Evolutionary conservation across 306 rosid genomes (phyloP), one percentile per base, ranked within the genome.

Genomic region (Astragalus membranaceus): DNA sequence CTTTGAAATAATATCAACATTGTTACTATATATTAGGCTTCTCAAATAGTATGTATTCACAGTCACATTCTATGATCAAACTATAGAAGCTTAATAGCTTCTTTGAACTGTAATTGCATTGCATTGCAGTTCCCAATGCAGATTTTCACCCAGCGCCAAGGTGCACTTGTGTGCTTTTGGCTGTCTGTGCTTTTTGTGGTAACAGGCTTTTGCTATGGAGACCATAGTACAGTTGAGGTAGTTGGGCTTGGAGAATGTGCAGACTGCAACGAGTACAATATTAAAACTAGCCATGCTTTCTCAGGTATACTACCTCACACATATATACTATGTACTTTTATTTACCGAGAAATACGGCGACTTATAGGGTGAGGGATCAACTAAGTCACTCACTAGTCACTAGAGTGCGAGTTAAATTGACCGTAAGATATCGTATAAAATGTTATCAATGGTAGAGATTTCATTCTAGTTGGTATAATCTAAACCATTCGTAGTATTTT

Each of bases 171-270:
- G 83, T 85, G 93, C 85, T 77, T 87, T 85, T 84, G 74, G 79
- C 17, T 80, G 49, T 76, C 74, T 37, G 32, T 85, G 78, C 12
- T 79, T 64, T 79, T 83, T 61, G 76, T 81, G 61, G 78, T 35
- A 44, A 62, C 56, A 35, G 80, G 81, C 59, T 75, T 81, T 47
- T 84, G 92, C 76, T 52, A 53, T 66, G 94, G 88, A 64, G 83
- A 78, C 50, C 85, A 79, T 20, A 83, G 74, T 75, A 81, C 80
- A 52, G 85, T 87, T 6, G 84, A 90, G 79, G 92, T 94, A 42
- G 87, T 90, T 61, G 98, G 98, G 2, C 7, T 73, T 1, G 97
- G 95, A 79, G 95, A 90, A 80, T 94, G 98, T 43, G 76, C 88
- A 46, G 97, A 90, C 55, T 90, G 97, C 75, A 65, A 70, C 20